phyloP scores from a whole-genome alignment of 2,329 filamentous ascomycete genomes.

The Chaetomium globosum region DNA sequence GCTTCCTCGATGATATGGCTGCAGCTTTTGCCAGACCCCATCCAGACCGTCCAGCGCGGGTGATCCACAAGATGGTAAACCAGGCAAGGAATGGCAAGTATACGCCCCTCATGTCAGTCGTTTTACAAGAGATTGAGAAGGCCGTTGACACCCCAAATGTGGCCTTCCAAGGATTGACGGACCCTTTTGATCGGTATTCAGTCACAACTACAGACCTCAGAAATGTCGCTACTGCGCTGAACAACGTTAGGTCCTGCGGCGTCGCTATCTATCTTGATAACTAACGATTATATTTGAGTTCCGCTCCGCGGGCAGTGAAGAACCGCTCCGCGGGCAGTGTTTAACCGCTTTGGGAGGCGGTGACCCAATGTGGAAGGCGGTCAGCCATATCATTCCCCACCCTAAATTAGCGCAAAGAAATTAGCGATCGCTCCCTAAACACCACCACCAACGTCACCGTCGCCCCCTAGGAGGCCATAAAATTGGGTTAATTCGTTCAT shows the following conservation, averaged over 20 bases:
- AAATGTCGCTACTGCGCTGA: neutral
- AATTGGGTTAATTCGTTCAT: too few relatives aligned
- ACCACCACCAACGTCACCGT: too few relatives aligned
- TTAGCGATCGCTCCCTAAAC: too few relatives aligned
- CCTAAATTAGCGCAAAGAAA: too few relatives aligned
- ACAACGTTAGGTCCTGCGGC: neutral
- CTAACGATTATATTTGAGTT: too few relatives aligned
- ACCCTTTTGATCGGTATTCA: neutral
- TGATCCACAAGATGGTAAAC: neutral
- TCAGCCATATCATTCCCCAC: too few relatives aligned
- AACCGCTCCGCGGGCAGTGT: too few relatives aligned
- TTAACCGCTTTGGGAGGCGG: too few relatives aligned
- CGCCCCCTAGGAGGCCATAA: too few relatives aligned
- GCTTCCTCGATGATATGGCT: neutral
- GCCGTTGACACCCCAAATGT: neutral
- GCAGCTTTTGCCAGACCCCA: neutral
- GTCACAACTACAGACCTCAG: neutral
- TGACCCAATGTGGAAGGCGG: too few relatives aligned
- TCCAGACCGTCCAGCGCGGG: too few relatives aligned
- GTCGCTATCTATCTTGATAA: neutral
- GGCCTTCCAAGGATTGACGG: neutral
- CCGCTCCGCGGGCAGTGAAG: too few relatives aligned
- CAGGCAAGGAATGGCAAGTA: neutral
- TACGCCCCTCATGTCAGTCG: neutral
- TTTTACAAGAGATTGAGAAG: neutral